phyloP scores from a whole-genome alignment of 139 green algal species.

The Ettlia oleoabundans region DNA sequence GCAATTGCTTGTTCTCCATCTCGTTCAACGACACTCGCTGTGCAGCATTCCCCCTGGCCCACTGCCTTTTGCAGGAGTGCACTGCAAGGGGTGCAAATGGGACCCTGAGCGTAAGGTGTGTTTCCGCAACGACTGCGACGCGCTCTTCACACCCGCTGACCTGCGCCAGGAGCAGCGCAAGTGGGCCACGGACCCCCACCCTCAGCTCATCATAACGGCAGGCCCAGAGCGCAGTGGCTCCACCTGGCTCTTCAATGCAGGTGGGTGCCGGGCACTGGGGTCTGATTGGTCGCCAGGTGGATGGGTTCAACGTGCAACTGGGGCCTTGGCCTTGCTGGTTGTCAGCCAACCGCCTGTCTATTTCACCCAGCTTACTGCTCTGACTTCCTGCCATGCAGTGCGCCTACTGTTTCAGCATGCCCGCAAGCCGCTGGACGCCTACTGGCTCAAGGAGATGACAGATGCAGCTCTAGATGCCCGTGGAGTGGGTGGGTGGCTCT shows the following conservation, averaged over 20 bases:
- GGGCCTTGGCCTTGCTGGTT: no score
- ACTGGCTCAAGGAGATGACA: constrained; percentile 42
- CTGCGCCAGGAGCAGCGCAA: constrained; percentile 2
- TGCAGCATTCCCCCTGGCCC: not conserved
- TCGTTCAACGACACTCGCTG: no score
- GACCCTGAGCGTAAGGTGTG: not conserved
- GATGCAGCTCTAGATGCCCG: constrained; percentile 29
- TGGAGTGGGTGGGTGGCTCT: not conserved
- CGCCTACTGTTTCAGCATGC: constrained; percentile 42
- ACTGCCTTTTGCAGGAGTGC: not conserved
- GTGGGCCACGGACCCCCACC: not conserved
- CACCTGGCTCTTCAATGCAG: constrained; percentile 54
- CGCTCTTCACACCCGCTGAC: not conserved
- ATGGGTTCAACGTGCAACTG: no score
- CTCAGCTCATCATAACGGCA: constrained; percentile 19
- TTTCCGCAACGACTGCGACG: constrained; percentile 18
- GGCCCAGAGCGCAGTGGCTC: constrained; percentile 49
- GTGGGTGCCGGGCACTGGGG: not conserved
- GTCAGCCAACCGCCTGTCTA: no score
- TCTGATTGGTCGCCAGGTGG: no score
- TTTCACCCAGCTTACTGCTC: no score
- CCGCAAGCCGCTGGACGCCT: constrained; percentile 42
- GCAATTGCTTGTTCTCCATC: not conserved
- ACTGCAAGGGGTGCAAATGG: constrained; percentile 8
- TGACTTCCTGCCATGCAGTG: constrained; percentile 18